Base-by-base conservation (phyloP, 768 basidiomycete species). In the Atractiella rhizophila region DNA sequence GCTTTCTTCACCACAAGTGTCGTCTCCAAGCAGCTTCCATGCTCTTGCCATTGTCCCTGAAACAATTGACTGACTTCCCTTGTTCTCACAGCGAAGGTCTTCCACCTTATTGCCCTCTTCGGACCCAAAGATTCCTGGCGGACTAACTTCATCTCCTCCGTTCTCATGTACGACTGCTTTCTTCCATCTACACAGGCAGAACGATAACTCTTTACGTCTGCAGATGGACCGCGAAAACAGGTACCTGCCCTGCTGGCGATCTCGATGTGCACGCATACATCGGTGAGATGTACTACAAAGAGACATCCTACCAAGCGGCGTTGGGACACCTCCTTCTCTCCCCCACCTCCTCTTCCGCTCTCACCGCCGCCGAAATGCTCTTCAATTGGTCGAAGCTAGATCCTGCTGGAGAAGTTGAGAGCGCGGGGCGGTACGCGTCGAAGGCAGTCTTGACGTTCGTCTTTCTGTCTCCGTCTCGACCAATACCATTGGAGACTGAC, bases 101-200 rank as follows among this genome's bases (percentile, higher is more conserved):
- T 81, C 25, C 86, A 96, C 56, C 66, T 96, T 33, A 77, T 94
- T 52, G 83, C 82, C 8, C 63, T 94, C 40, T 70, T 74, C 37
- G 81, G 82, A 4, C 52, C 78, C 1, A 60, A 64, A 12, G 85
- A 81, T 11, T 55, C 73, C 25, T 98, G 88, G 91, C 65, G 86
- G 44, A 86, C 83, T 63, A 82, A 78, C 1, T 61, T 85, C 37
- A 76, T 82, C 28, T 80, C 85, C 53, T 75, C 71, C 55, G 63
- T 79, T 11, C 65, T 94, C 55, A 68, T 74, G 83, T 86, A 57
- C 54, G 74, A 65, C 40, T 15, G 41, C 32, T 23, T 37, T 2
- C 9, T 28, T 9, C 15, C 41, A 26, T 8, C 11, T 4, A 28
- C 23, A 10, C 40, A 11, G 20, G 28, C 44, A 33, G 45, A 47